These are phyloP conservation scores for Artemisia annua DNA, from an alignment of 129 eudicot species.

Conservation along the genomic window DNA sequence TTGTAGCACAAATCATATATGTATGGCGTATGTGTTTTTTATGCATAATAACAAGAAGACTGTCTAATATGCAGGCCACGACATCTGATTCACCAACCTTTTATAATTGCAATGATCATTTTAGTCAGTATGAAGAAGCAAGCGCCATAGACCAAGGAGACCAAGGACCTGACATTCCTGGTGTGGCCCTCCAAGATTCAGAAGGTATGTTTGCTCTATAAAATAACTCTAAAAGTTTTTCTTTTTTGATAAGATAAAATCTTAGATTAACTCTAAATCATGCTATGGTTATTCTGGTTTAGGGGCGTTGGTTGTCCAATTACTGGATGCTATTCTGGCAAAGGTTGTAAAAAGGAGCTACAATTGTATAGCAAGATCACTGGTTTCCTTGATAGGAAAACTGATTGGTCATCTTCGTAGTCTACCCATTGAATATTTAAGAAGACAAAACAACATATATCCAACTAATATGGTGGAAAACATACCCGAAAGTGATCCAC, in stretches of 20 bases:
- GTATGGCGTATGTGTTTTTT: too few relatives aligned
- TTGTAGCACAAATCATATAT: not conserved
- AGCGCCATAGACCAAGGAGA: constrained; percentile 21
- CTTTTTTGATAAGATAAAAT: not conserved
- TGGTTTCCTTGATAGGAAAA: constrained; percentile 42
- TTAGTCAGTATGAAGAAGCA: constrained; percentile 36
- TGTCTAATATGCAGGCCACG: constrained; percentile 46
- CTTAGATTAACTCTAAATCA: not conserved
- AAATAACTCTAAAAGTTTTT: not conserved
- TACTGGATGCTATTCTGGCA: constrained; percentile 51
- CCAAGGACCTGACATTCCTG: constrained; percentile 28
- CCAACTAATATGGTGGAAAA: constrained; percentile 52
- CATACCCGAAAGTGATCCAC: constrained; percentile 23
- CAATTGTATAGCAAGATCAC: constrained; percentile 46
- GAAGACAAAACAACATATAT: constrained; percentile 47
- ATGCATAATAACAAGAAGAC: not conserved
- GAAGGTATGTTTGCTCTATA: constrained; percentile 45
- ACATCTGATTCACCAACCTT: constrained; percentile 50
- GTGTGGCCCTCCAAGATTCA: constrained; percentile 28
- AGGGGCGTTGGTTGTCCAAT: constrained; percentile 44
- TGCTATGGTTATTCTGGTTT: constrained; percentile 1
- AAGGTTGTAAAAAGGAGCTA: constrained; percentile 54
- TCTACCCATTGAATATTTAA: constrained; percentile 43
- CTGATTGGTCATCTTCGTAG: constrained; percentile 37
- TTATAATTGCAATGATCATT: constrained; percentile 67